These are phyloP conservation scores for Aspergillus olivimuriae DNA, from an alignment of 495 filamentous ascomycete species.

Conservation along the genomic window DNA sequence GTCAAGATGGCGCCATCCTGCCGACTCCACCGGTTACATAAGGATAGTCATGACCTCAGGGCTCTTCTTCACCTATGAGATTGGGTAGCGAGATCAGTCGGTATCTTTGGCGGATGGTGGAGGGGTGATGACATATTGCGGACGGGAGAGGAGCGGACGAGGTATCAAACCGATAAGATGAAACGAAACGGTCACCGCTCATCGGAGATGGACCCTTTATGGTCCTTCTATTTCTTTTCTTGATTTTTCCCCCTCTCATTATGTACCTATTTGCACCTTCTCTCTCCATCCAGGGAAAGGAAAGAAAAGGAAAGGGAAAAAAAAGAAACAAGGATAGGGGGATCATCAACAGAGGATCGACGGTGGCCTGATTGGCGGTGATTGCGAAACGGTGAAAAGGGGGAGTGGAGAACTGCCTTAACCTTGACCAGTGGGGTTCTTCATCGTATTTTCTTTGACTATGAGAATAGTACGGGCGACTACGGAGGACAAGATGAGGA, in stretches of 20 bases:
- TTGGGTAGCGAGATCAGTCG: too few species aligned
- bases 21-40: too few species aligned
- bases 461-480: too few species aligned
- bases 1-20: too few species aligned
- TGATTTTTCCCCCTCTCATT: too few species aligned
- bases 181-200: background rate
- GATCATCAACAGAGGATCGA: constrained; percentile 12
- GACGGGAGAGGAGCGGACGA: too few species aligned
- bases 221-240: too few species aligned
- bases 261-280: background rate
- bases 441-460: background rate
- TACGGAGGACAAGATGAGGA: too few species aligned
- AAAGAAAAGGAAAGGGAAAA: background rate
- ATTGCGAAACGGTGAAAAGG: constrained; percentile 8
- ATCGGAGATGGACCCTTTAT: background rate
- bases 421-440: background rate
- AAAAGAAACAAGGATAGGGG: background rate
- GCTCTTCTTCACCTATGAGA: too few species aligned
- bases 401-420: constrained; percentile 1
- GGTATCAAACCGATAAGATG: too few species aligned
- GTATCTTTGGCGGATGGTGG: background rate
- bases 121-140: background rate
- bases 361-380: constrained; percentile 8
- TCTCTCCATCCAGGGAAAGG: background rate
- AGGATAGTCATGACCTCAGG: too few species aligned